Percentiles rank a stretch among this genome's conserved stretches.
Conservation (phyloP, 176 grass and related monocot genomes). For the Elymus sibiricus region DNA sequence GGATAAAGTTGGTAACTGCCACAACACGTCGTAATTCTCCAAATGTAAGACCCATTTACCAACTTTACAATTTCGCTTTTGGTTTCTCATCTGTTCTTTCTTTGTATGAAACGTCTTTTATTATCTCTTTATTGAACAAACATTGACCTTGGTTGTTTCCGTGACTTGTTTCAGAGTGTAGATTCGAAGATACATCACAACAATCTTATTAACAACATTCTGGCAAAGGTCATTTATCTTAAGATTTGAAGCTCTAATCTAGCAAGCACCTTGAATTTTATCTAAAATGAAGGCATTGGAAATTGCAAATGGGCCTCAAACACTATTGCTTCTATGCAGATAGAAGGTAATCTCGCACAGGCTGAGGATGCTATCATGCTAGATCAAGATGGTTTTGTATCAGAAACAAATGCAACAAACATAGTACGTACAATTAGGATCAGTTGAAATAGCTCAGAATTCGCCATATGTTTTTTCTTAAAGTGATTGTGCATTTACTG, state of each 20-base stretch:
- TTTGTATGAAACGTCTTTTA: neutral
- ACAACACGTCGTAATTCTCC: slow-evolving; percentile 98
- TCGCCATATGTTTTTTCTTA: slow-evolving; percentile 10
- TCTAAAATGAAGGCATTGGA: neutral
- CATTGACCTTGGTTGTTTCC: neutral
- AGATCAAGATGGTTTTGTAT: slow-evolving; percentile 99
- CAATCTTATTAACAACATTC: slow-evolving; percentile 99
- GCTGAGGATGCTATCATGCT: slow-evolving; percentile 94
- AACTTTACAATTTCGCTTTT: neutral
- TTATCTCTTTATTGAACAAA: slow-evolving; percentile 12
- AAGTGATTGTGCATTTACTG: slow-evolving; percentile 23
- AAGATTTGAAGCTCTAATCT: slow-evolving; percentile 27
- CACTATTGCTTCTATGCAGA: slow-evolving; percentile 43
- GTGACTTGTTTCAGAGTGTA: slow-evolving; percentile 71
- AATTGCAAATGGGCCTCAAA: slow-evolving; percentile 16
- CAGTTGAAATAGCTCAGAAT: neutral
- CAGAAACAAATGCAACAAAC: slow-evolving; percentile 99
- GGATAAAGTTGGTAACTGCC: slow-evolving; percentile 87
- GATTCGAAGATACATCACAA: slow-evolving; percentile 99
- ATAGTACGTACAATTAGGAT: neutral
- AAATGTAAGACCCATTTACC: slow-evolving; percentile 55
- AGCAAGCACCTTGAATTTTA: neutral
- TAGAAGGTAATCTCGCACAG: slow-evolving; percentile 90
- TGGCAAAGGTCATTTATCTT: slow-evolving; percentile 76
- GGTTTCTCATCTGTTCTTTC: neutral